Conservation (phyloP, 352 stramenopile species). For the Phytopythium montanum region DNA sequence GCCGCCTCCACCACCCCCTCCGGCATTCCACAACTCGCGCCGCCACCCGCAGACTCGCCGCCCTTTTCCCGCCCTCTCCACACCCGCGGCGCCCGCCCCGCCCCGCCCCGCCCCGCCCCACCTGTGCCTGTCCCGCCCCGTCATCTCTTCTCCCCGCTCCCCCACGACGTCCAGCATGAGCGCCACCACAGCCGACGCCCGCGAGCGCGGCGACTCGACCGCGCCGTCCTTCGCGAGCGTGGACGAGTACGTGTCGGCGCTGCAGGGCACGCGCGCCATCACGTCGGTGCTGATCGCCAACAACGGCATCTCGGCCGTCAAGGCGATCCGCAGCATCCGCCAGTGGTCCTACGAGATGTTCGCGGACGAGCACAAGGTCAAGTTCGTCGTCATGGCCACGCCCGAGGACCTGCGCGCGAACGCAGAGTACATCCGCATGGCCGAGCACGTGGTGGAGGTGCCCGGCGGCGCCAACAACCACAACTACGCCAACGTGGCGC, state of each 20-base stretch:
- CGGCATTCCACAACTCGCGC: slow-evolving; percentile 39
- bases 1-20: neutral
- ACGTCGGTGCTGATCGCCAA: slow-evolving; percentile 99
- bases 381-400: slow-evolving; percentile 99
- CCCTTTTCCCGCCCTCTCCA: neutral
- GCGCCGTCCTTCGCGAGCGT: slow-evolving; percentile 86
- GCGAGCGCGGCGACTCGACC: slow-evolving; percentile 55
- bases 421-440: slow-evolving; percentile 99
- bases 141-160: no score
- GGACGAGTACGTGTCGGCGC: slow-evolving; percentile 89
- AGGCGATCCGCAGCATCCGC: slow-evolving; percentile 98
- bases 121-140: no score
- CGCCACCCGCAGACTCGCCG: slow-evolving; percentile 18
- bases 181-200: slow-evolving; percentile 2
- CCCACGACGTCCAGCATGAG: slow-evolving; percentile 4
- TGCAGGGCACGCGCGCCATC: slow-evolving; percentile 91
- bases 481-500: slow-evolving; percentile 99
- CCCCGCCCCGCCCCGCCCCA: no score
- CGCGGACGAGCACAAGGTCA: slow-evolving; percentile 90
- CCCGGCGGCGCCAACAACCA: slow-evolving; percentile 99
- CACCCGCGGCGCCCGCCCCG: slow-evolving; percentile 2
- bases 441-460: slow-evolving; percentile 99
- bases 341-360: slow-evolving; percentile 99
- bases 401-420: slow-evolving; percentile 99
- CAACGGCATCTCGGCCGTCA: slow-evolving; percentile 99